phyloP scores from a whole-genome alignment of 2,329 filamentous ascomycete genomes.

The Fusarium caatingaense region DNA sequence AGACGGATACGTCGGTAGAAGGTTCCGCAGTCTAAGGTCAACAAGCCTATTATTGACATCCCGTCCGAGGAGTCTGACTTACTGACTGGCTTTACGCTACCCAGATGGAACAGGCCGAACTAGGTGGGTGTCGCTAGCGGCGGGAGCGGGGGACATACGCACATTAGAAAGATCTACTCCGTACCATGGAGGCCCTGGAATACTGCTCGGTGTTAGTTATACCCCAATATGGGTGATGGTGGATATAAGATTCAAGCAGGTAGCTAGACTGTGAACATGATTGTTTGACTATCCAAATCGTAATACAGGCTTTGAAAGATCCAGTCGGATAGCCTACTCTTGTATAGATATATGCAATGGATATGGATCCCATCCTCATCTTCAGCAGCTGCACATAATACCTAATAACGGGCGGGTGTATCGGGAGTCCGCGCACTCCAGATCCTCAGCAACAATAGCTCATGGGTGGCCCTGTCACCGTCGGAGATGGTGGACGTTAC shows the following conservation, averaged over 20 bases:
- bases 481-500: slow-evolving; percentile 43
- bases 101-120: slow-evolving; percentile 25
- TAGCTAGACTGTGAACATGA: not conserved
- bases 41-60: not conserved
- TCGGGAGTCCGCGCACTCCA: slow-evolving; percentile 37
- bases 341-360: not conserved
- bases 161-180: slow-evolving; percentile 26
- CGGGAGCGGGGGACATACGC: slow-evolving; percentile 32
- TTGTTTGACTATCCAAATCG: not conserved
- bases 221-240: not conserved
- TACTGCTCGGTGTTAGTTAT: not conserved
- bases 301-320: not conserved
- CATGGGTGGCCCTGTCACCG: slow-evolving; percentile 27
- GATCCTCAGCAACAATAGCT: slow-evolving; percentile 35
- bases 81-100: slow-evolving; percentile 3
- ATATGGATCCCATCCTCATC: not conserved
- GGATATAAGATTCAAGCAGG: not conserved
- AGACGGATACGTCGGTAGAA: slow-evolving; percentile 18
- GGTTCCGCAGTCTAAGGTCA: not conserved
- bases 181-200: not conserved
- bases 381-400: slow-evolving; percentile 4
- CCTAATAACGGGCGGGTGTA: slow-evolving; percentile 32
- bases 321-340: not conserved
- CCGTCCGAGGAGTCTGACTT: not conserved
- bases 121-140: slow-evolving; percentile 28